These are phyloP conservation scores for Rhododendron ferrugineum DNA, from an alignment of 148 eudicot genomes.

Conservation along the genomic window DNA sequence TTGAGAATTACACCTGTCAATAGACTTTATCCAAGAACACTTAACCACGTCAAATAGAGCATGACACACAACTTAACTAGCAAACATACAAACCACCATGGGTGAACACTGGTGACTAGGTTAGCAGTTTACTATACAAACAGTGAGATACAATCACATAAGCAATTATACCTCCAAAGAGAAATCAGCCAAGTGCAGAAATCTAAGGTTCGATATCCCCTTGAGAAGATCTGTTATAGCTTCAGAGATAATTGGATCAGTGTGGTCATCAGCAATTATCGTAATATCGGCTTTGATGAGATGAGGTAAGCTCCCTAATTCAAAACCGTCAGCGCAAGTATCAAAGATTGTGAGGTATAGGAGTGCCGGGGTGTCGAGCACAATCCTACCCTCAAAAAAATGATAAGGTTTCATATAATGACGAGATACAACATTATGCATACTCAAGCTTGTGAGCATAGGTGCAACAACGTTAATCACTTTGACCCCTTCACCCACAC, in stretches of 20 bases:
- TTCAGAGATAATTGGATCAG: neutral
- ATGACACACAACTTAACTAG: neutral
- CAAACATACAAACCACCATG: neutral
- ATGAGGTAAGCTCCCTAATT: neutral
- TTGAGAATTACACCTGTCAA: neutral
- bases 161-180: neutral
- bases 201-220: constrained; percentile 14
- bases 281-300: constrained; percentile 10
- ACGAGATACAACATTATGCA: neutral
- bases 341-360: neutral
- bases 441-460: neutral
- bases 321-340: neutral
- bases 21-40: neutral
- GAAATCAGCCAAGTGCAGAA: neutral
- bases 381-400: neutral
- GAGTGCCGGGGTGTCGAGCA: neutral
- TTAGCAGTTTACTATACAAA: neutral
- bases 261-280: no score
- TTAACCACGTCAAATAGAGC: neutral
- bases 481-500: neutral
- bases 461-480: constrained; percentile 7
- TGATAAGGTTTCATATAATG: neutral
- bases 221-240: constrained; percentile 6
- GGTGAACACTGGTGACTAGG: neutral
- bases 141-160: neutral